These are phyloP conservation scores for Cucurbitaria berberidis DNA, from an alignment of 2,329 filamentous ascomycete species.

Conservation along the genomic window DNA sequence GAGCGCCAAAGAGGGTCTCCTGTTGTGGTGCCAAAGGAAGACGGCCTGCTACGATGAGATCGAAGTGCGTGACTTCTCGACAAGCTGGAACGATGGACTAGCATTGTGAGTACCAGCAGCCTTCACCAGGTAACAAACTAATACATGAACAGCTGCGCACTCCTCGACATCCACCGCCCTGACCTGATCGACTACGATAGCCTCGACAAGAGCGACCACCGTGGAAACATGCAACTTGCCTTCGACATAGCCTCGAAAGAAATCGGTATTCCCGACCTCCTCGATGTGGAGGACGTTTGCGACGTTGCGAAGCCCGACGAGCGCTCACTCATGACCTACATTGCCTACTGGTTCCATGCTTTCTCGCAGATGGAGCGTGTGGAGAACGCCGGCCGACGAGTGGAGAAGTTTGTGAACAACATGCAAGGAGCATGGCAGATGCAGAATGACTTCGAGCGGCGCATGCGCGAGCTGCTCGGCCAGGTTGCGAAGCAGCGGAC, in stretches of 20 bases:
- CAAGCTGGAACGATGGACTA: slow-evolving; percentile 95
- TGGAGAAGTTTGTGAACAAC: slow-evolving; percentile 98
- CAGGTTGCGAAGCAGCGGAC: slow-evolving; percentile 75
- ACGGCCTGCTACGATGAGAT: slow-evolving; percentile 98
- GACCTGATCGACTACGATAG: slow-evolving; percentile 97
- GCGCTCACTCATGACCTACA: slow-evolving; percentile 97
- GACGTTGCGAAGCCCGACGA: slow-evolving; percentile 97
- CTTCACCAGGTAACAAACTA: slow-evolving; percentile 1
- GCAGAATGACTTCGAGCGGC: slow-evolving; percentile 93
- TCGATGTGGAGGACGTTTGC: slow-evolving; percentile 97
- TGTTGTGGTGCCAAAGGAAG: slow-evolving; percentile 98
- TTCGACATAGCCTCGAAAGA: slow-evolving; percentile 96
- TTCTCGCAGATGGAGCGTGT: slow-evolving; percentile 99
- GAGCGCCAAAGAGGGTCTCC: slow-evolving; percentile 93
- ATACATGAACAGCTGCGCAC: slow-evolving; percentile 67
- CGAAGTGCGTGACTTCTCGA: slow-evolving; percentile 91
- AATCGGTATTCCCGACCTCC: slow-evolving; percentile 92
- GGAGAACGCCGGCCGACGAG: slow-evolving; percentile 92
- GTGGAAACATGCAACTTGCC: slow-evolving; percentile 95
- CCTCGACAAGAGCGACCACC: slow-evolving; percentile 91
- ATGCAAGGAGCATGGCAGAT: slow-evolving; percentile 99
- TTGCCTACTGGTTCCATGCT: slow-evolving; percentile 99
- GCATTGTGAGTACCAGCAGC: slow-evolving; percentile 66
- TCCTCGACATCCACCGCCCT: slow-evolving; percentile 94
- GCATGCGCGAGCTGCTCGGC: slow-evolving; percentile 82